Percentiles rank a stretch among this genome's conserved stretches.
These are phyloP conservation scores for Epithele typhae DNA, from an alignment of 768 basidiomycete species.

Conservation along the genomic window DNA sequence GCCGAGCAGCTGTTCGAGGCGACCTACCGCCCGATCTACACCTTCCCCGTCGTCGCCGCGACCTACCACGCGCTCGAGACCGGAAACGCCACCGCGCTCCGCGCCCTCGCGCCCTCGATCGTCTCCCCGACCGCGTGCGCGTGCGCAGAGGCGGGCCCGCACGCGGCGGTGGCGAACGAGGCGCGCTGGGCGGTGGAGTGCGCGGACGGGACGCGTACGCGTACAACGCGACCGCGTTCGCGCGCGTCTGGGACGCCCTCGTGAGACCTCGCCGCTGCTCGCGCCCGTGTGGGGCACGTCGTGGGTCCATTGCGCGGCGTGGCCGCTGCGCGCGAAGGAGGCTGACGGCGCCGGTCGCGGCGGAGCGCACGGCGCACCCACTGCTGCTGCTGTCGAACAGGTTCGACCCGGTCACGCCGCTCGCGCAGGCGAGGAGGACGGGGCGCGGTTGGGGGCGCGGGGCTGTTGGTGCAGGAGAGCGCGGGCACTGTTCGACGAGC, in stretches of 20 bases:
- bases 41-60: constrained; percentile 5
- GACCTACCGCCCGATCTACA: constrained; percentile 6
- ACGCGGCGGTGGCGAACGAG: constrained; percentile 5
- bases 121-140: constrained; percentile 10
- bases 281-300: background rate
- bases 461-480: constrained; percentile 9
- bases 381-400: constrained; percentile 2
- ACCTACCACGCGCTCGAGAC: constrained; percentile 9
- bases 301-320: constrained; percentile 1
- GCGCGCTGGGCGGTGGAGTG: constrained; percentile 10
- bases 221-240: background rate
- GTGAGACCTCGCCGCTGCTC: background rate
- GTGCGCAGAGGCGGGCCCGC: constrained; percentile 1
- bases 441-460: constrained; percentile 5
- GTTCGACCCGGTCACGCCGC: constrained; percentile 12
- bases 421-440: constrained; percentile 4
- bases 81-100: constrained; percentile 5
- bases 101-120: constrained; percentile 6
- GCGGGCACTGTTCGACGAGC: constrained; percentile 4
- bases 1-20: background rate
- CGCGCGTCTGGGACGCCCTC: background rate
- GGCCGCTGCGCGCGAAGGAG: constrained; percentile 4
- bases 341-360: constrained; percentile 5
- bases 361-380: constrained; percentile 7
- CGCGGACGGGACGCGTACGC: constrained; percentile 9